These are phyloP conservation scores for Metschnikowia lachancei DNA, from an alignment of 805 yeast species.

Conservation along the genomic window DNA sequence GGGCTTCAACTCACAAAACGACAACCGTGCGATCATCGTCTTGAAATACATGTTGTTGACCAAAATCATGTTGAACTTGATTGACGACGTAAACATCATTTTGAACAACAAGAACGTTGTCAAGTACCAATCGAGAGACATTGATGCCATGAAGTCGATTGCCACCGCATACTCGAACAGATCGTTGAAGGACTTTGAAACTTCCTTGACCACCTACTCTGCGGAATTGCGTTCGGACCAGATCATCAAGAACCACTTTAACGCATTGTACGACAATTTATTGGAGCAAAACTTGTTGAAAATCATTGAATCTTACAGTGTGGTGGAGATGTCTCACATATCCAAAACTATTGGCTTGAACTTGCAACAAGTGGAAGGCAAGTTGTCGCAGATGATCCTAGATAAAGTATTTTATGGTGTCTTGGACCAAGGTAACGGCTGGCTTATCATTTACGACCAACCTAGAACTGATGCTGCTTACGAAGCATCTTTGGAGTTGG, in stretches of 20 bases:
- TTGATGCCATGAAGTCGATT: constrained; percentile 94
- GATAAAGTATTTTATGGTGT: constrained; percentile 96
- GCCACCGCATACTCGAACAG: constrained; percentile 87
- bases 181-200: constrained; percentile 86
- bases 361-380: constrained; percentile 85
- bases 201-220: constrained; percentile 68
- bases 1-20: constrained; percentile 72
- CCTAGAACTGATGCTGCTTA: constrained; percentile 87
- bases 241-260: constrained; percentile 86
- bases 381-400: constrained; percentile 91
- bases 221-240: constrained; percentile 80
- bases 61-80: constrained; percentile 86
- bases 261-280: constrained; percentile 87
- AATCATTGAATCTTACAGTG: constrained; percentile 92
- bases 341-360: constrained; percentile 87
- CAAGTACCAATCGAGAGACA: constrained; percentile 76
- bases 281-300: constrained; percentile 91
- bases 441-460: constrained; percentile 88
- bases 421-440: constrained; percentile 96
- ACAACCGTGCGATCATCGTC: constrained; percentile 61
- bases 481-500: constrained; percentile 80
- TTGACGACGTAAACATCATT: constrained; percentile 80
- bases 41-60: constrained; percentile 90
- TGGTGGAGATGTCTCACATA: constrained; percentile 89
- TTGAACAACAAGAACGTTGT: constrained; percentile 64